These are phyloP conservation scores for Annulohypoxylon stygium DNA, from an alignment of 495 filamentous ascomycete genomes.

Conservation along the genomic window DNA sequence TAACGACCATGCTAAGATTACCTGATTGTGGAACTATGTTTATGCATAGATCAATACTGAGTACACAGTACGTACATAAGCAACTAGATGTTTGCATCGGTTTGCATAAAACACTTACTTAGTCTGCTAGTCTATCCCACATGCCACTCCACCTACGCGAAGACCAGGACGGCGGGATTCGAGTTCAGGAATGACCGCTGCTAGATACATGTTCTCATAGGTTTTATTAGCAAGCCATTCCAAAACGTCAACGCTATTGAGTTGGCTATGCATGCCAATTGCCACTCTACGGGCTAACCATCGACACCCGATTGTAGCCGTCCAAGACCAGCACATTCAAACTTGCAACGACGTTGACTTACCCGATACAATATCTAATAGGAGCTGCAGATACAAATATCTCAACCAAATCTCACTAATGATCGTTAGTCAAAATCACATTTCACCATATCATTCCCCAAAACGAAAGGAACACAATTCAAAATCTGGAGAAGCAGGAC, in stretches of 20 bases:
- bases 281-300: neutral
- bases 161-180: neutral
- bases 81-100: neutral
- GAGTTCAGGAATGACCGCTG: neutral
- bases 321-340: neutral
- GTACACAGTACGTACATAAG: neutral
- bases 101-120: neutral
- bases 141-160: neutral
- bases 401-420: neutral
- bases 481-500: constrained; percentile 47
- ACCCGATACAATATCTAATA: neutral
- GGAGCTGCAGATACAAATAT: neutral
- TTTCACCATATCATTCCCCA: constrained; percentile 4
- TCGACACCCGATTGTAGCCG: neutral
- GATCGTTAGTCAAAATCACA: constrained; percentile 14
- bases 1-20: constrained; percentile 13
- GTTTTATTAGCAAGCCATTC: constrained; percentile 2
- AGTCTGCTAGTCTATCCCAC: neutral
- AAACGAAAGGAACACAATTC: neutral
- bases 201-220: neutral
- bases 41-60: neutral
- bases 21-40: neutral
- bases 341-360: neutral
- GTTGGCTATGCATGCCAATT: neutral
- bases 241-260: neutral